Evolutionary conservation across 2,329 filamentous ascomycete genomes (phyloP), one percentile per base, ranked within the genome.

Genomic region (Fusarium solani-melongenae): DNA sequence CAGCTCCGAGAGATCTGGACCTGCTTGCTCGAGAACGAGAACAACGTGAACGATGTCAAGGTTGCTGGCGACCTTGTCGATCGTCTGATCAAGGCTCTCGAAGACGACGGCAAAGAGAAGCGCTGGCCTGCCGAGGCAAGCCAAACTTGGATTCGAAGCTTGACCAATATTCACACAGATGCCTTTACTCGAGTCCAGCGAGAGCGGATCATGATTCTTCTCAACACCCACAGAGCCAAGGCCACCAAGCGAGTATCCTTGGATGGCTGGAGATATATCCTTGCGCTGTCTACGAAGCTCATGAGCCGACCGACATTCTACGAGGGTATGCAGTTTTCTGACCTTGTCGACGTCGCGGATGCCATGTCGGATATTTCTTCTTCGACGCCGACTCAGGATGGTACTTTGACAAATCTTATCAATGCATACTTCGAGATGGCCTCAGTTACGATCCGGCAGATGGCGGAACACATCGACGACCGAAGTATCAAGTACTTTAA

Each of bases 221-320:
- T 86, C 4, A 68, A 81, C 9, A 72, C 77, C 8, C 71, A 78
- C 22, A 75, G 77, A 59, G 77, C 62, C 8, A 78, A 80, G 41
- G 62, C 75, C 6, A 77, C 76, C 2, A 78, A 77, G 31, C 71
- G 75, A 24, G 58, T 80, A 4, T 69, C 79, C 5, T 36, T 79
- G 3, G 73, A 79, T 11, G 72, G 77, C 11, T 84, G 83, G 81
- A 82, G 80, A 58, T 66, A 81, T 11, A 74, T 86, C 6, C 78
- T 90, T 8, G 82, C 84, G 22, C 73, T 90, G 56, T 83, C 85
- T 70, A 78, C 83, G 4, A 89, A 87, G 73, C 78, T 89, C 27
- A 88, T 89, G 84, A 77, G 79, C 6, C 82, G 83, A n/a, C 83
- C 88, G 1, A 88, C 86, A 0, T 88, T 88, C 64, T 87, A 89